Evolutionary conservation across 495 filamentous ascomycete species (phyloP).

Genomic region (Penicillium robsamsonii): DNA sequence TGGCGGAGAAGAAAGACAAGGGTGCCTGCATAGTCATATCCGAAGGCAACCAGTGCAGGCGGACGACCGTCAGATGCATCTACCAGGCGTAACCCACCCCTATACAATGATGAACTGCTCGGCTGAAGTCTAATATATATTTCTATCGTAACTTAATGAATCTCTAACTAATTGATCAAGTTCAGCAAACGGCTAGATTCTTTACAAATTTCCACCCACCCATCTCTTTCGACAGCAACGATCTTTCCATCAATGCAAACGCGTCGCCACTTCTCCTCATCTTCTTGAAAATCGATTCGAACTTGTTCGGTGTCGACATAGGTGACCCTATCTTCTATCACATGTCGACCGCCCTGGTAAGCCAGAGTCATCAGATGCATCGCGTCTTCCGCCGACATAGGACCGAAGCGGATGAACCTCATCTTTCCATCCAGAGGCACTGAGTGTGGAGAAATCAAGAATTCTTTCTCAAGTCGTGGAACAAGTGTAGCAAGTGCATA

Average conservation of each 20-base stretch:
- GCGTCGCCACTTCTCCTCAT: slow-evolving; percentile 67
- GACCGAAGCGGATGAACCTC: slow-evolving; percentile 70
- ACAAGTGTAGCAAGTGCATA: slow-evolving; percentile 77
- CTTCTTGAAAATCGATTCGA: slow-evolving; percentile 62
- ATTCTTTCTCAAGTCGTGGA: slow-evolving; percentile 74
- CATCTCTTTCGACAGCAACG: slow-evolving; percentile 63
- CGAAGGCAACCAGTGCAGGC: background rate
- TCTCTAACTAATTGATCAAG: slow-evolving; percentile 19
- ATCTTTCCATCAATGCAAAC: slow-evolving; percentile 90
- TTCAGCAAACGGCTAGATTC: slow-evolving; percentile 29
- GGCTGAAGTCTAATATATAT: background rate
- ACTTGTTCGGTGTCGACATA: slow-evolving; percentile 66
- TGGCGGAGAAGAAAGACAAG: background rate
- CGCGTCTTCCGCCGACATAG: slow-evolving; percentile 56
- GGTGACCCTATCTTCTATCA: slow-evolving; percentile 55
- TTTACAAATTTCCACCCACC: slow-evolving; percentile 65
- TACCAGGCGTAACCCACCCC: too few relatives aligned
- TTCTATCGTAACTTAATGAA: background rate
- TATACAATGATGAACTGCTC: background rate
- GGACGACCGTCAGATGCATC: background rate
- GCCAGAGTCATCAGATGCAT: slow-evolving; percentile 75
- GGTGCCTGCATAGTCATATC: background rate
- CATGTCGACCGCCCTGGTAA: slow-evolving; percentile 72
- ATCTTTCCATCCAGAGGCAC: slow-evolving; percentile 64
- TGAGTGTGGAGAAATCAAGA: slow-evolving; percentile 71